Base-by-base conservation (phyloP, 805 yeast species). In the Metschnikowia orientalis region DNA sequence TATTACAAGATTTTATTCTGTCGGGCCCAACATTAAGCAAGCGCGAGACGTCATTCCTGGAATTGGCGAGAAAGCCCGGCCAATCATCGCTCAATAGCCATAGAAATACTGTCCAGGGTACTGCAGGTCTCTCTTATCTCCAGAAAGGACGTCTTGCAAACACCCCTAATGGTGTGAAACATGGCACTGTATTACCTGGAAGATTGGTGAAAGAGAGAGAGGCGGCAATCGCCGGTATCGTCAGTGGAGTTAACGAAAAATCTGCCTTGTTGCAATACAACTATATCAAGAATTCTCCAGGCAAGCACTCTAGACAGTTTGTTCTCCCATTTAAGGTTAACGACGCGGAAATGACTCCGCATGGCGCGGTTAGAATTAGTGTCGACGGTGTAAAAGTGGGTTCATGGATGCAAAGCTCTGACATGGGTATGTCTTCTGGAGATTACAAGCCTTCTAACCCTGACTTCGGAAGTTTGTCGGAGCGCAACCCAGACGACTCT, bases 111-210 rank as follows among this genome's bases (percentile, higher is more conserved):
- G 54, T 75, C 28, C 71, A 79, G 34, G 94, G 88, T 19, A 74
- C 83, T 6, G 95, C 82, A 18, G 95, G 95, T 5, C 67, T 85
- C 39, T 72, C 85, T 2, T 86, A 84, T 48, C 67, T 65, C 23
- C 71, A 81, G 40, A 71, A 69, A 37, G 95, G 95, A 5, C 72
- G 86, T 53, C 60, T 86, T 23, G 53, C 63, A 37, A 81, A 77
- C 53, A 67, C 82, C 4, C 92, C 94, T 14, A 75, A 79, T 48
- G 95, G 95, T 30, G 58, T 77, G 15, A 61, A 71, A 28, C 57
- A 68, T 36, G 73, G 71, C 17, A 61, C 61, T 33, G 66, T 80
- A 25, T 76, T 75, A 12, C 84, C 88, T 10, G 94, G 90, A 38
- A 76, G 95, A 65, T 59, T 75, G 28, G 61, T 74, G 27, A 64